Percentiles rank a stretch among this genome's conserved stretches.
Conservation (phyloP, 2,329 filamentous ascomycete genomes). For the Magnaporthales sp. region DNA sequence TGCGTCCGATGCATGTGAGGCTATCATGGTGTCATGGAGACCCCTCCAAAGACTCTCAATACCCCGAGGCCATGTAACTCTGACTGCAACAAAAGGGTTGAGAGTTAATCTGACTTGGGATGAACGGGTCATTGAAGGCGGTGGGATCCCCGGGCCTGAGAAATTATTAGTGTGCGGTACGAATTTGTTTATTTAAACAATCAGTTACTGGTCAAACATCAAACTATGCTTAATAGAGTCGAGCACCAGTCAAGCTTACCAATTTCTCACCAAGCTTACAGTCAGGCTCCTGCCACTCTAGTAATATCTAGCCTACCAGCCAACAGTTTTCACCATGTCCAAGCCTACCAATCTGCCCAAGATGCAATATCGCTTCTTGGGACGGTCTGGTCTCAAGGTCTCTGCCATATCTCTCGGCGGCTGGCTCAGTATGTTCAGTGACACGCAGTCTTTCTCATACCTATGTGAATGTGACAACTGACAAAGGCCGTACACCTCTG, state of each 20-base stretch:
- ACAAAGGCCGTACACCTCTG: constrained; percentile 1
- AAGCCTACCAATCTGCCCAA: constrained; percentile 4
- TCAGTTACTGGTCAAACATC: background rate
- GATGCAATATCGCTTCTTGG: constrained; percentile 67
- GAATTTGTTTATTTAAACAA: background rate
- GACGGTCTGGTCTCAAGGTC: constrained; percentile 64
- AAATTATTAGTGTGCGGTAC: background rate
- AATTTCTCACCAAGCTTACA: background rate
- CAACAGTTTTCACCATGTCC: background rate
- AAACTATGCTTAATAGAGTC: too few species aligned
- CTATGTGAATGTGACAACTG: background rate
- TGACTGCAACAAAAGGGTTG: background rate
- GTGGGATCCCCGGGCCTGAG: background rate
- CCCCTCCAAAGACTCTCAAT: background rate
- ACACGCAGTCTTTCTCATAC: background rate
- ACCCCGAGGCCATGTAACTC: background rate
- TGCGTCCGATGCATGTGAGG: background rate
- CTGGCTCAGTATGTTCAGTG: constrained; percentile 58
- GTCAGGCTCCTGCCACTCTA: background rate
- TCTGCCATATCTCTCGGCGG: constrained; percentile 64
- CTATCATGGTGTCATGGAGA: background rate
- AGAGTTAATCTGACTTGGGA: background rate
- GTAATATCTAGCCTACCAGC: background rate
- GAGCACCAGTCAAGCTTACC: too few species aligned
- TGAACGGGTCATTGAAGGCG: background rate